Conservation (phyloP, 163 green algal genomes). For the Chlorella variabilis region DNA sequence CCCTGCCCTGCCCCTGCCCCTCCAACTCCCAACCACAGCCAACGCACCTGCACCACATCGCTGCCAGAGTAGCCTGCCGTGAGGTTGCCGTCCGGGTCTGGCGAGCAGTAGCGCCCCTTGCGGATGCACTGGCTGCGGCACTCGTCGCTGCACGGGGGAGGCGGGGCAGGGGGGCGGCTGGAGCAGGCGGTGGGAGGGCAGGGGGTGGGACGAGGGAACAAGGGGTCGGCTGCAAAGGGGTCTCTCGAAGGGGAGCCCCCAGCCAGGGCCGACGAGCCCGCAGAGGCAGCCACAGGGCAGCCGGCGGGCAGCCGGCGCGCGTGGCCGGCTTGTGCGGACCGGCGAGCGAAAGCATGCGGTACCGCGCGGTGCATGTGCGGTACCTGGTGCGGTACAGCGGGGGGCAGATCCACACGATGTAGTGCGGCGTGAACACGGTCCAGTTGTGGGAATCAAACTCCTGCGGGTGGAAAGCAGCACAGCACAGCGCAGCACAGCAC, state of each 20-base stretch:
- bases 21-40: background rate
- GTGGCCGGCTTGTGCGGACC: background rate
- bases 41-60: slow-evolving; percentile 77
- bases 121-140: slow-evolving; percentile 87
- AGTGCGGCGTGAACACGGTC: slow-evolving; percentile 86
- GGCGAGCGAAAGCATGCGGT: background rate
- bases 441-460: slow-evolving; percentile 61
- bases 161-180: background rate
- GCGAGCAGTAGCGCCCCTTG: slow-evolving; percentile 86
- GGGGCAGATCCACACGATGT: slow-evolving; percentile 87
- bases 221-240: no score
- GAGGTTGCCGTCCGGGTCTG: slow-evolving; percentile 85
- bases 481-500: background rate
- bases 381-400: slow-evolving; percentile 27
- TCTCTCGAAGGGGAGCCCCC: no score
- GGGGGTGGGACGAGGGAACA: background rate
- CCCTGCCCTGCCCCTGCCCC: no score
- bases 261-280: no score
- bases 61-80: slow-evolving; percentile 78
- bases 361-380: background rate
- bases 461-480: background rate
- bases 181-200: background rate
- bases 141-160: slow-evolving; percentile 56
- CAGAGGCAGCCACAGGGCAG: no score
- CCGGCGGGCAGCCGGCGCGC: no score